A percentile compares a stretch with the other conserved stretches of the same genome.
phyloP scores from a whole-genome alignment of 2,329 filamentous ascomycete genomes.

The Cladophialophora exuberans region DNA sequence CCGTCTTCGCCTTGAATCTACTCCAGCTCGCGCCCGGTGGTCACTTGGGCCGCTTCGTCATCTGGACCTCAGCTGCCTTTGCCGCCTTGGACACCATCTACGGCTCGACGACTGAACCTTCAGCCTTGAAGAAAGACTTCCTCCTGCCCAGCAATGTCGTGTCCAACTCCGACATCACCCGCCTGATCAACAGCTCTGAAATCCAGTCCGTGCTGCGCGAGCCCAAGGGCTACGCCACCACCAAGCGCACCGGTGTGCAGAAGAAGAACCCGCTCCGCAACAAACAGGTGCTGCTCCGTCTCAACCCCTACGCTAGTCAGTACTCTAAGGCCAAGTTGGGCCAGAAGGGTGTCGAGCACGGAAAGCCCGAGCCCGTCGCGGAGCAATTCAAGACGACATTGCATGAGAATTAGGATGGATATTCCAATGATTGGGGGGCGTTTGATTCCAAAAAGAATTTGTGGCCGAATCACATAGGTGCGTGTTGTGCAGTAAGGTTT shows the following conservation, averaged over 20 bases:
- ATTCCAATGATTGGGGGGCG: background rate
- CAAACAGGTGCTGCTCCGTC: slow-evolving; percentile 96
- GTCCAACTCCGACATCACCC: slow-evolving; percentile 90
- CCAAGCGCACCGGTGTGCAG: slow-evolving; percentile 89
- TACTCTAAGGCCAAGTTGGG: slow-evolving; percentile 87
- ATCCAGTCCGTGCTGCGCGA: slow-evolving; percentile 93
- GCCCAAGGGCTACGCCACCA: slow-evolving; percentile 84
- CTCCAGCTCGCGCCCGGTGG: slow-evolving; percentile 98
- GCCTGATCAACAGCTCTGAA: slow-evolving; percentile 99
- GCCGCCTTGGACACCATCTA: slow-evolving; percentile 96
- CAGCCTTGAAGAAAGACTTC: slow-evolving; percentile 98
- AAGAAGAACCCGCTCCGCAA: slow-evolving; percentile 99
- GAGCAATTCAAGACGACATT: slow-evolving; percentile 58
- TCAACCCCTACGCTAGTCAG: slow-evolving; percentile 95
- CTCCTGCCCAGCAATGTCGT: slow-evolving; percentile 90
- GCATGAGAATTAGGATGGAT: slow-evolving; percentile 52
- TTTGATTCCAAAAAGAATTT: background rate
- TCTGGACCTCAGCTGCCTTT: slow-evolving; percentile 98
- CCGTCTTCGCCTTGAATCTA: slow-evolving; percentile 93
- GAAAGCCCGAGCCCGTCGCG: slow-evolving; percentile 62
- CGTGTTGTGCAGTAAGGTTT: background rate
- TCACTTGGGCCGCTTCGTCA: slow-evolving; percentile 97
- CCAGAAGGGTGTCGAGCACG: slow-evolving; percentile 65
- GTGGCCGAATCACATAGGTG: background rate
- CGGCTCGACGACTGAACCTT: slow-evolving; percentile 86